Evolutionary conservation across 768 basidiomycete genomes (phyloP), one percentile per base, ranked within the genome.

Genomic region (Boletellus sp.): DNA sequence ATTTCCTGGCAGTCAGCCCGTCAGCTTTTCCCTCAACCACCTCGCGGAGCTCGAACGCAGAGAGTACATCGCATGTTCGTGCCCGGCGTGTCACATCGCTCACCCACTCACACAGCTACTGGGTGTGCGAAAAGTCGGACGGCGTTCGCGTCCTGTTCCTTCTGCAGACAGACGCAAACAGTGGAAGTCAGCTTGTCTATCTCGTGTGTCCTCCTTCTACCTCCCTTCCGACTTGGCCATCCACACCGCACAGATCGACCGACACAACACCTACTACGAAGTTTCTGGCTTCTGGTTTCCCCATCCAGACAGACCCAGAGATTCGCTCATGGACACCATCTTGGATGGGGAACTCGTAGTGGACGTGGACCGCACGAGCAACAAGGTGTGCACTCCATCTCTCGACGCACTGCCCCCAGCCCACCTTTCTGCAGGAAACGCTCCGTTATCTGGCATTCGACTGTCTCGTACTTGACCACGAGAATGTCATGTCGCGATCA

Each of bases 101-200:
- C 34, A 69, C 42, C 19, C 53, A 47, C 42, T 42, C 41, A 28
- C 23, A 41, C 64, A 97, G 94, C 65, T 99, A 89, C 69, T 99
- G 95, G 95, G 96, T 99, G 37, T 96, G 94, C 72, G 96, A 99
- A 74, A 98, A 98, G 74, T 95, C 92, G 12, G 96, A 98, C 64
- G 96, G 96, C 12, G 66, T 99, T 45, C 83, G 96, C 32, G 90
- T 98, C 35, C 74, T 99, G 24, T 80, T 98, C 45, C 72, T 95
- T 51, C 78, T 98, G 43, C 73, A 78, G 66, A 78, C 85, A 44
- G 75, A 87, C 73, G 59, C 70, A 42, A 57, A 68, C 31, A 58
- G 77, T 45, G 72, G 73, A 56, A 75, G 70, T 42, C 87, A 88
- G 66, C 66, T 64, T 35, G 80, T 87, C 3, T 96, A 82, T 70